Base-by-base conservation (phyloP, 179 eudicot species). In the Gypsophila paniculata region DNA sequence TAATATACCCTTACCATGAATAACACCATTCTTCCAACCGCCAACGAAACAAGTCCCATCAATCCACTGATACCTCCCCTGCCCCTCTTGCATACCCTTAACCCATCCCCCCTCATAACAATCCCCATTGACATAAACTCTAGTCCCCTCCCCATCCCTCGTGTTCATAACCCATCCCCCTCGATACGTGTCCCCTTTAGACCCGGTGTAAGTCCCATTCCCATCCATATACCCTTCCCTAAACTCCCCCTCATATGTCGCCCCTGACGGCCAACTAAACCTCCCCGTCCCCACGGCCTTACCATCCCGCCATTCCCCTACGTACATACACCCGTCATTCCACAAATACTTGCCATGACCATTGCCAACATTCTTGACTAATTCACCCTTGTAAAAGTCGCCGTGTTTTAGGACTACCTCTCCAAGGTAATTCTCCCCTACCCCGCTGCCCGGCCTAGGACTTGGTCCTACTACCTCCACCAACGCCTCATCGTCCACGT, bases 161-260 rank as follows among this genome's bases (percentile, higher is more conserved):
- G 78, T 65, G 75, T 93, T 89, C 85, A 76, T 82, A 17, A 73
- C 75, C 97, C 97, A 93, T 61, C 42, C 60, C n/a, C 98, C 98
- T 69, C 76, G 84, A 73, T 89, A 93, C 0, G 88, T 81, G 53
- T 87, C 96, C 34, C 86, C 85, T 21, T 80, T 77, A 5, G 85
- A 73, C 8, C 88, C 91, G 3, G 79, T 82, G 29, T 80, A 93
- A 25, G 88, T 83, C 13, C 98, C 98, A 18, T 73, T 80, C 5
- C 98, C 98, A 75, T 93, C 93, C 98, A 91, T 86, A 54, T 67
- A 89, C 5, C 97, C 94, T 51, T 71, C 79, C 74, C 83, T 88
- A 77, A 93, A 93, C 36, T 89, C 88, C n/a, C 98, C 98, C 69
- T 93, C 98, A 75, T 91, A 93, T 2, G 91, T 91, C 1, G 96